Evolutionary conservation across 805 yeast species (phyloP).

Genomic region (Naumovozyma baii): DNA sequence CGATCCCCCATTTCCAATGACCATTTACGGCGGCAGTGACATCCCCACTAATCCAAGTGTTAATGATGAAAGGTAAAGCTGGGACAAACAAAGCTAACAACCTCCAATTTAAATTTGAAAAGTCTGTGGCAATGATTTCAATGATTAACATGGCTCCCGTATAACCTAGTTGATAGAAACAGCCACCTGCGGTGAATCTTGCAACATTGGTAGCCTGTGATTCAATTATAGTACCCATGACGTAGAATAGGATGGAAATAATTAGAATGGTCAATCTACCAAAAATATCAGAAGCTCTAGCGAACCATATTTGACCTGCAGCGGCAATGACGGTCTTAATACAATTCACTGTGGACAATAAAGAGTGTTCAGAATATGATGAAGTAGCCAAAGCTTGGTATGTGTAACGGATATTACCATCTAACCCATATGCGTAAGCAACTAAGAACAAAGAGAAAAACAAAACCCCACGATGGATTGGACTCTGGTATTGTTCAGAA

Average conservation of each 20-base stretch:
- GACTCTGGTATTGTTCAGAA: slow-evolving; percentile 50
- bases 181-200: slow-evolving; percentile 48
- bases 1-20: slow-evolving; percentile 66
- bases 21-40: slow-evolving; percentile 35
- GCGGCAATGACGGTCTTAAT: slow-evolving; percentile 47
- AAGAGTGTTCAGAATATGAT: slow-evolving; percentile 40
- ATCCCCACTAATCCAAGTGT: slow-evolving; percentile 69
- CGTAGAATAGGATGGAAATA: slow-evolving; percentile 40
- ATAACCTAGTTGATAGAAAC: slow-evolving; percentile 43
- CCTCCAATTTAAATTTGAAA: slow-evolving; percentile 64
- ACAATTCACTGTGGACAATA: slow-evolving; percentile 42
- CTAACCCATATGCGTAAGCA: slow-evolving; percentile 48
- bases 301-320: slow-evolving; percentile 47
- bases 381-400: slow-evolving; percentile 43
- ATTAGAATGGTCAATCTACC: slow-evolving; percentile 44
- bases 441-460: slow-evolving; percentile 39
- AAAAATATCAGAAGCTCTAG: slow-evolving; percentile 46
- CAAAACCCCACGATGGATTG: slow-evolving; percentile 32
- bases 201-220: slow-evolving; percentile 45
- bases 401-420: slow-evolving; percentile 39
- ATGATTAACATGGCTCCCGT: slow-evolving; percentile 52
- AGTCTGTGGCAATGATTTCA: slow-evolving; percentile 53
- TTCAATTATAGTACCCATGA: slow-evolving; percentile 48
- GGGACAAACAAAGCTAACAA: slow-evolving; percentile 55
- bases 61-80: slow-evolving; percentile 62